Percentiles rank a stretch among this genome's conserved stretches.
These are phyloP conservation scores for Trifolium subterraneum DNA, from an alignment of 306 rosid genomes.

Conservation along the genomic window DNA sequence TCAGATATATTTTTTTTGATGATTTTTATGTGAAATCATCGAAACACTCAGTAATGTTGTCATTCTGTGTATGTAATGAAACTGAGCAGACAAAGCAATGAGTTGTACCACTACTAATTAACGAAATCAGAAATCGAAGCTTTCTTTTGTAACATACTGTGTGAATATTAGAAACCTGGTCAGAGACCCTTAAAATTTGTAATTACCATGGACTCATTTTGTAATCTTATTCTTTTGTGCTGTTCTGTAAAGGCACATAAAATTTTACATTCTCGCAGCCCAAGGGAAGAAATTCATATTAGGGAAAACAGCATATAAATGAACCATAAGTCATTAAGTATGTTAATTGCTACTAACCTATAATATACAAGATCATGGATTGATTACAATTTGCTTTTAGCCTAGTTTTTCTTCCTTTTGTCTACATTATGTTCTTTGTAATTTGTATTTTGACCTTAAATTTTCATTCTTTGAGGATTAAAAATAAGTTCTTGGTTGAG, in stretches of 20 bases:
- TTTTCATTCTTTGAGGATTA: conserved; percentile 23
- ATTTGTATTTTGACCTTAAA: conserved; percentile 13
- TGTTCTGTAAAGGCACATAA: conserved; percentile 16
- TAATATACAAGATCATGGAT: conserved; percentile 16
- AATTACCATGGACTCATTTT: conserved; percentile 2
- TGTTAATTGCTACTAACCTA: conserved; percentile 20
- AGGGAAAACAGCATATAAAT: background rate
- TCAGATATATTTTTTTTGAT: conserved; percentile 32
- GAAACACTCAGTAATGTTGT: conserved; percentile 16
- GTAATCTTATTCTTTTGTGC: conserved; percentile 19
- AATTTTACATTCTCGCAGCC: conserved; percentile 19
- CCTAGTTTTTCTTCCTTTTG: conserved; percentile 25
- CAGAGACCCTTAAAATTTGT: background rate
- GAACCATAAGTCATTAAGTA: conserved; percentile 14
- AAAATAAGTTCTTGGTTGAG: conserved; percentile 30
- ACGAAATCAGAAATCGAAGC: conserved; percentile 2
- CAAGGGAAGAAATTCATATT: background rate
- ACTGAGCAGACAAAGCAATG: conserved; percentile 38
- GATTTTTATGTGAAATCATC: too few species aligned
- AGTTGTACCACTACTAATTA: conserved; percentile 20
- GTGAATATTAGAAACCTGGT: conserved; percentile 22
- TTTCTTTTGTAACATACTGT: conserved; percentile 6
- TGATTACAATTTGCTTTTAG: conserved; percentile 17
- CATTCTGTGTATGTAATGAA: conserved; percentile 18
- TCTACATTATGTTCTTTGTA: conserved; percentile 21